A percentile compares a stretch with the other conserved stretches of the same genome.
Conservation (phyloP, 2,329 filamentous ascomycete species). For the Aspergillus fructus region DNA sequence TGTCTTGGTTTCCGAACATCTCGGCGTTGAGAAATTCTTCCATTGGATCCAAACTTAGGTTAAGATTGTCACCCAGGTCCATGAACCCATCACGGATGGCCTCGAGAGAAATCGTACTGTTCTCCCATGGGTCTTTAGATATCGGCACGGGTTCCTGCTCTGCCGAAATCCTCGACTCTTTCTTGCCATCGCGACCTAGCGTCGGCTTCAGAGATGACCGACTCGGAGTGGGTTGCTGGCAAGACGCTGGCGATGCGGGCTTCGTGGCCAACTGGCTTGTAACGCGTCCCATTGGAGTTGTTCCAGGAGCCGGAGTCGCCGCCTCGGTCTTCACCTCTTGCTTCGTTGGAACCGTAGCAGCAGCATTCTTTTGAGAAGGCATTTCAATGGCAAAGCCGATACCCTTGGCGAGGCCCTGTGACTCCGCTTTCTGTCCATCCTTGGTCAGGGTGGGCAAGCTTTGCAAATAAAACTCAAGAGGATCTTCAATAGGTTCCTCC, state of each 20-base stretch:
- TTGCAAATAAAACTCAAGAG: constrained; percentile 56
- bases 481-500: constrained; percentile 51
- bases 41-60: constrained; percentile 35
- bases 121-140: constrained; percentile 37
- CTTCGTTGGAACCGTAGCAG: constrained; percentile 27
- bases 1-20: constrained; percentile 37
- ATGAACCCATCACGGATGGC: constrained; percentile 39
- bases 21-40: constrained; percentile 40
- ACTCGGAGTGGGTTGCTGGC: constrained; percentile 35
- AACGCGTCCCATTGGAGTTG: constrained; percentile 35
- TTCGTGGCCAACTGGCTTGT: constrained; percentile 35
- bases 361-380: constrained; percentile 20
- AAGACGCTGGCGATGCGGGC: constrained; percentile 32
- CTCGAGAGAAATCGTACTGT: constrained; percentile 38
- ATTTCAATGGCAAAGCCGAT: constrained; percentile 10
- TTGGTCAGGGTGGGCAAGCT: constrained; percentile 53
- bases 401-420: constrained; percentile 19
- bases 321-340: constrained; percentile 26
- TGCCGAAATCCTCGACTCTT: constrained; percentile 23
- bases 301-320: constrained; percentile 28
- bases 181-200: constrained; percentile 27
- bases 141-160: constrained; percentile 15
- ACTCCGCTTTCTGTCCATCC: constrained; percentile 39
- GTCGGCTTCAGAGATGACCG: constrained; percentile 25
- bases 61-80: constrained; percentile 29